phyloP scores from a whole-genome alignment of 2,329 filamentous ascomycete species.

The Emmonsia crescens region DNA sequence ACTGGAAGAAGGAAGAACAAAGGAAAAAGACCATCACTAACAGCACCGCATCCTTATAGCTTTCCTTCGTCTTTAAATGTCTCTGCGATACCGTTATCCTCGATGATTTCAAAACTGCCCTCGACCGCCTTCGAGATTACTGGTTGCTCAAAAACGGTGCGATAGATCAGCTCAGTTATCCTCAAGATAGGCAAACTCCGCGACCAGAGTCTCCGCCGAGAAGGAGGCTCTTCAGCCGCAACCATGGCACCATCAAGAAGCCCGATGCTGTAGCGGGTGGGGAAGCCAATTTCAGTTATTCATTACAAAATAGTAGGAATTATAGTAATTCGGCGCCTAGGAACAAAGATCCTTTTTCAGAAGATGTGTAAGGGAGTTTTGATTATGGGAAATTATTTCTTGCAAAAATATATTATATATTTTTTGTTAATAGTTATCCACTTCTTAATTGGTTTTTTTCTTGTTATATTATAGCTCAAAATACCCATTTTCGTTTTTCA shows the following conservation, averaged over 20 bases:
- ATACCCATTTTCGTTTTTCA: background rate
- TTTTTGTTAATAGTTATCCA: background rate
- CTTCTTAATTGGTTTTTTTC: background rate
- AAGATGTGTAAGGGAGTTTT: background rate
- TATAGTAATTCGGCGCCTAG: background rate
- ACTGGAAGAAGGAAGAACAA: background rate
- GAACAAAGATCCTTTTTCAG: background rate
- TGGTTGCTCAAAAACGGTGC: conserved; percentile 23
- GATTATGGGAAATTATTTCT: background rate
- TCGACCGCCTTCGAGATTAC: conserved; percentile 30
- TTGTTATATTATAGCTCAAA: background rate
- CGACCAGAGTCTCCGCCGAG: background rate
- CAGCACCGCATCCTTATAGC: conserved; percentile 12
- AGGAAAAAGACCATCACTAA: background rate
- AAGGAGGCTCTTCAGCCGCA: background rate
- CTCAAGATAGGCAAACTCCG: background rate
- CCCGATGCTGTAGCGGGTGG: background rate
- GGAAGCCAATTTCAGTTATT: background rate
- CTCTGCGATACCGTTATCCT: conserved; percentile 56
- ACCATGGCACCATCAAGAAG: background rate
- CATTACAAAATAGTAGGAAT: background rate
- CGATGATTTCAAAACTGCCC: conserved; percentile 56
- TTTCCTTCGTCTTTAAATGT: conserved; percentile 56
- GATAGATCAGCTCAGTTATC: conserved; percentile 9
- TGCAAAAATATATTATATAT: background rate